Conservation (phyloP, 345 rosid species). For the Rhodamnia argentea region DNA sequence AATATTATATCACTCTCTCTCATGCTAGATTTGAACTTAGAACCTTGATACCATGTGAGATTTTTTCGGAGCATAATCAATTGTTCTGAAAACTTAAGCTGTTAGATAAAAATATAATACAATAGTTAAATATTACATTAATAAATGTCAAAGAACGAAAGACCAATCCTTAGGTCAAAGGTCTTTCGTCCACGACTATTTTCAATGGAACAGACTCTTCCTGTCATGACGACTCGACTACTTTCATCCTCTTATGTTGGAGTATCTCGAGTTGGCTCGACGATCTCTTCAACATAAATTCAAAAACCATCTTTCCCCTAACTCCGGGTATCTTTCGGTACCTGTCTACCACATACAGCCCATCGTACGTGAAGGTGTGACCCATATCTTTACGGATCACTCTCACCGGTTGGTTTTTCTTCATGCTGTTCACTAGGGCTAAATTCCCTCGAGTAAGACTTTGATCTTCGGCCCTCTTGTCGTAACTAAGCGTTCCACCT, state of each 20-base stretch:
- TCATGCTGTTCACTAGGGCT: slow-evolving; percentile 5
- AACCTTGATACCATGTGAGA: too few relatives aligned
- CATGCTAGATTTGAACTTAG: too few relatives aligned
- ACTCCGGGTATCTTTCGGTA: not conserved
- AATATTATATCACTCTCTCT: not conserved
- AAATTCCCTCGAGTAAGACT: slow-evolving; percentile 8
- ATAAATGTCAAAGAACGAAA: too few relatives aligned
- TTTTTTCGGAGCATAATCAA: too few relatives aligned
- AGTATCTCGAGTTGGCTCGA: not conserved
- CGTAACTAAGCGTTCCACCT: not conserved
- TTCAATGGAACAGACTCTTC: too few relatives aligned
- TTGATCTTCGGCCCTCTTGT: slow-evolving; percentile 6
- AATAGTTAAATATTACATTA: too few relatives aligned
- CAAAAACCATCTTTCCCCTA: not conserved
- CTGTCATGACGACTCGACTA: too few relatives aligned
- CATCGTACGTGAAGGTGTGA: not conserved
- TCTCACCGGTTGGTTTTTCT: not conserved
- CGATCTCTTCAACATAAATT: not conserved
- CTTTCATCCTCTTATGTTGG: not conserved
- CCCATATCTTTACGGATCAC: slow-evolving; percentile 1
- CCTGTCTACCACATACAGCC: slow-evolving; percentile 1
- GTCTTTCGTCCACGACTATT: too few relatives aligned
- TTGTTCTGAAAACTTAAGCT: too few relatives aligned
- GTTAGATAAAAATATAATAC: too few relatives aligned
- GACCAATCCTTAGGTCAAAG: too few relatives aligned